Percentiles rank a stretch among this genome's conserved stretches.
Conservation (phyloP, 2,329 filamentous ascomycete genomes). For the Beauveria pseudobassiana region DNA sequence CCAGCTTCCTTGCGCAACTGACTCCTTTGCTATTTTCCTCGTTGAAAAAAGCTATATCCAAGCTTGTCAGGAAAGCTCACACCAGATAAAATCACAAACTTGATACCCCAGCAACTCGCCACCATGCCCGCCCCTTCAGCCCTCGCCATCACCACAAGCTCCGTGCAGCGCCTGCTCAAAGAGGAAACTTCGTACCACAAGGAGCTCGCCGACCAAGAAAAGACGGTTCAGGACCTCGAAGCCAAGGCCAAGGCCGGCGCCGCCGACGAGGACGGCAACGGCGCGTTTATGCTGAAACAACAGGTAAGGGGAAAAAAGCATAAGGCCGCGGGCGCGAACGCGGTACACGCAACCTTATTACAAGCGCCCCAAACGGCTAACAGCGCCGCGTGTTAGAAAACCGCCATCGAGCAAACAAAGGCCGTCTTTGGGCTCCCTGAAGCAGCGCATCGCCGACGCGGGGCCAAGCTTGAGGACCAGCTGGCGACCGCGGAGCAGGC, state of each 20-base stretch:
- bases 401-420: slow-evolving; percentile 80
- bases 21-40: not conserved
- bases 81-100: not conserved
- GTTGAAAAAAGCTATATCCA: not conserved
- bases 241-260: slow-evolving; percentile 44
- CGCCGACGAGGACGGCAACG: slow-evolving; percentile 61
- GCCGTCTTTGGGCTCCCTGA: slow-evolving; percentile 69
- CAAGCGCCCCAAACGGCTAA: not conserved
- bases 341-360: too few relatives aligned
- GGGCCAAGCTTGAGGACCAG: slow-evolving; percentile 64
- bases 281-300: slow-evolving; percentile 73
- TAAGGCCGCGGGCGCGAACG: too few relatives aligned
- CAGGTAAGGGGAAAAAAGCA: slow-evolving; percentile 49
- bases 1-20: not conserved
- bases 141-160: slow-evolving; percentile 71
- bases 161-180: slow-evolving; percentile 78
- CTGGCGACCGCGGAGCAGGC: slow-evolving; percentile 56
- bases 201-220: slow-evolving; percentile 70
- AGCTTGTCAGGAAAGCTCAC: too few relatives aligned
- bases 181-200: slow-evolving; percentile 87
- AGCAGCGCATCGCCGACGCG: slow-evolving; percentile 62
- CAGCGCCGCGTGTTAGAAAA: slow-evolving; percentile 44
- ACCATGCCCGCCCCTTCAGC: slow-evolving; percentile 70
- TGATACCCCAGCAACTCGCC: not conserved
- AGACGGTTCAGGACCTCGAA: slow-evolving; percentile 61